These are phyloP conservation scores for Symbiodinium pilosum DNA, from an alignment of 73 alveolate genomes.

Conservation along the genomic window DNA sequence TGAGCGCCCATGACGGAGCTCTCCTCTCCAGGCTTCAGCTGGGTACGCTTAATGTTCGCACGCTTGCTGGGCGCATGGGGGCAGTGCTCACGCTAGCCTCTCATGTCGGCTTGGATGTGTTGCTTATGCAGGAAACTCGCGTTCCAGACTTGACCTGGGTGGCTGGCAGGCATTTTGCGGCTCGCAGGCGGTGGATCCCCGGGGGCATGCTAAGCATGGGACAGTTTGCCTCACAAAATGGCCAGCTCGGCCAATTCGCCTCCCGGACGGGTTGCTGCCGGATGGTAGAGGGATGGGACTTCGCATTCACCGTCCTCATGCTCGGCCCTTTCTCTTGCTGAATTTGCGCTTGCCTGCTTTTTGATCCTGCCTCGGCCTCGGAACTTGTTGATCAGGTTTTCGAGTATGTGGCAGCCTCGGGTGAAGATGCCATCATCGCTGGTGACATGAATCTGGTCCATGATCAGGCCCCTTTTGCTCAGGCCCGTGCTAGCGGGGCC, in stretches of 20 bases:
- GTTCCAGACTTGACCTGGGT: no score
- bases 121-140: neutral
- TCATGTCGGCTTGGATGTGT: neutral
- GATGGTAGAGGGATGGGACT: neutral
- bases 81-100: no score
- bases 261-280: neutral
- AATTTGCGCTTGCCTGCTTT: neutral
- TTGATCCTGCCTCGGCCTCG: neutral
- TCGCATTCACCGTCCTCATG: neutral
- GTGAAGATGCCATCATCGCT: neutral
- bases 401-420: neutral
- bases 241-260: neutral
- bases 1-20: no score
- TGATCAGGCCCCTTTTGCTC: neutral
- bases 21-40: no score
- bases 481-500: neutral
- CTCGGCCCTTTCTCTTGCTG: neutral
- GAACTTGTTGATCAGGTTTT: neutral
- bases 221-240: neutral
- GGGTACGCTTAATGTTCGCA: no score
- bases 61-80: no score
- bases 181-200: neutral
- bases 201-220: neutral
- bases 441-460: conserved; percentile 3
- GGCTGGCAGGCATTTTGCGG: no score